Evolutionary conservation across 306 rosid genomes (phyloP), one percentile per base, ranked within the genome.

Genomic region (Cyamopsis tetragonoloba): DNA sequence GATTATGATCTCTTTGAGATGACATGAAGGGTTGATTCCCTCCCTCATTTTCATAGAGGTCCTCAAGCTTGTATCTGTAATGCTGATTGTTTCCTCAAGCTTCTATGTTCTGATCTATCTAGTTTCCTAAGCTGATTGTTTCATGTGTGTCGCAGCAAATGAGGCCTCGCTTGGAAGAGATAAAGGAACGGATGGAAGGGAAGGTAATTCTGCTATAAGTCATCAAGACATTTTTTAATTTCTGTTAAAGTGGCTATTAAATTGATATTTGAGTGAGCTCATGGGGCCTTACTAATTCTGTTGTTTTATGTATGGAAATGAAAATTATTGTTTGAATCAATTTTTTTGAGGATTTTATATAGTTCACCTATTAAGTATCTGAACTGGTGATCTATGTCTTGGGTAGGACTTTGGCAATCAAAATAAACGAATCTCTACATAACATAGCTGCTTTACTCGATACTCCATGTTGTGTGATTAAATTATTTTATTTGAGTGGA

Each of bases 91-190:
- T n/a, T n/a, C n/a, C n/a, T n/a, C n/a, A n/a, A n/a, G n/a, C n/a
- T 70, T 64, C 12, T 2, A 20, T 19, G 17, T 26, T 57, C n/a
- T 67, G 50, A 43, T 76, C 19, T 44, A 46, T 51, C 26, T 22
- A 50, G 62, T 56, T 68, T 12, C 38, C 12, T 19, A 34, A 66
- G 47, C 27, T 54, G 72, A 34, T 55, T 44, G 46, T 24, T 68
- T 60, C 47, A 7, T 74, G 50, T 31, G 12, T 77, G 34, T 64
- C 77, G 44, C 87, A 93, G 99, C 38, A 84, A 64, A 56, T 88
- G 81, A 90, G 87, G 79, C 96, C 96, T 12, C 91, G 47, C 56
- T 68, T 93, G 71, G 92, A 85, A 71, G 84, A 81, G 27, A 62
- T 84, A 61, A 86, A 72, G 80, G 66, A 77, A 27, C 43, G 77